A percentile compares a stretch with the other conserved stretches of the same genome.
These are phyloP conservation scores for Botrytis porri DNA, from an alignment of 2,329 filamentous ascomycete species.

Conservation along the genomic window DNA sequence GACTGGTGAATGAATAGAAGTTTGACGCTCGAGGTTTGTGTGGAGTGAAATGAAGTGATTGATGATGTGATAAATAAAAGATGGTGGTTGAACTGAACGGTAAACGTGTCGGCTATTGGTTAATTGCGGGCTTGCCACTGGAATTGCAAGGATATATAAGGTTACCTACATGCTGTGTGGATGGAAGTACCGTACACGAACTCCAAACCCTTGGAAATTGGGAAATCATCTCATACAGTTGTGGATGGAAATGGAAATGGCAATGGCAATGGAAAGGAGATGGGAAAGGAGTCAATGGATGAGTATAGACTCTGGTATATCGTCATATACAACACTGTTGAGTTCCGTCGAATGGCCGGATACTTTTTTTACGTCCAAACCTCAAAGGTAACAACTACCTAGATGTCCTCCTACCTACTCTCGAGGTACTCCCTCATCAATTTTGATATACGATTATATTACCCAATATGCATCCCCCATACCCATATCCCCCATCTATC, in stretches of 20 bases:
- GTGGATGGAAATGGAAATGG: background rate
- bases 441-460: background rate
- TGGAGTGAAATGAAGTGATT: slow-evolving; percentile 10
- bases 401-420: background rate
- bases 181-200: background rate
- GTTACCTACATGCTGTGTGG: background rate
- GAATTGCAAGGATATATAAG: background rate
- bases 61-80: slow-evolving; percentile 3
- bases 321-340: background rate
- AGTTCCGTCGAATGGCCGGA: background rate
- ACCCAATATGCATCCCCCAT: background rate
- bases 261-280: too few relatives aligned
- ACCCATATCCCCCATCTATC: background rate
- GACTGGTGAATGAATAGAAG: background rate
- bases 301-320: background rate
- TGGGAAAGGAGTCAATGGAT: background rate
- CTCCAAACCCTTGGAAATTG: background rate
- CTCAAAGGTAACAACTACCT: background rate
- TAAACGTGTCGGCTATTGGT: background rate
- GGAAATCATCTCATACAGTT: background rate
- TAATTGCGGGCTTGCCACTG: background rate
- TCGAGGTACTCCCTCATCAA: background rate
- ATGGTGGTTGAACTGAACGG: background rate
- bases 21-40: background rate
- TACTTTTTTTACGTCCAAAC: background rate